phyloP scores from a whole-genome alignment of 2,329 filamentous ascomycete species.

The Aureobasidium namibiae region DNA sequence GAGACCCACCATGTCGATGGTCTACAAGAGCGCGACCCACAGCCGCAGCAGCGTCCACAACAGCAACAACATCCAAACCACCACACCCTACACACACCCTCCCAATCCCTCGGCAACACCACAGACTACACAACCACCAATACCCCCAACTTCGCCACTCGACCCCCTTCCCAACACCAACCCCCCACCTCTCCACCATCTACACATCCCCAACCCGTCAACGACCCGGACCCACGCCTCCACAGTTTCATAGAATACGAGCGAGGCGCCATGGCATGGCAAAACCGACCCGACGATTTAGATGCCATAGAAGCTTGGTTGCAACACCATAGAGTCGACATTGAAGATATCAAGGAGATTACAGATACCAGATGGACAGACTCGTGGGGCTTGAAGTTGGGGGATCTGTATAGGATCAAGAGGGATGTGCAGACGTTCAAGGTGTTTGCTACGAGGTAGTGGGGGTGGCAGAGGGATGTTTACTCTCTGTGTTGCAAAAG shows the following conservation, averaged over 20 bases:
- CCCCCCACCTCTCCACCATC: background rate
- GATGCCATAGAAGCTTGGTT: conserved; percentile 11
- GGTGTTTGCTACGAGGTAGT: background rate
- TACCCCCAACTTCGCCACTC: background rate
- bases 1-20: background rate
- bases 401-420: conserved; percentile 5
- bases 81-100: background rate
- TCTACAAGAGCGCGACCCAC: background rate
- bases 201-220: background rate
- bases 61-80: background rate
- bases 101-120: background rate
- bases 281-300: conserved; percentile 1
- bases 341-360: conserved; percentile 4
- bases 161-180: background rate
- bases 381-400: conserved; percentile 5
- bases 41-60: background rate
- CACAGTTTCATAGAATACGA: conserved; percentile 1
- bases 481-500: no score
- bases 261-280: background rate
- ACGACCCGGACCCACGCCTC: conserved; percentile 5
- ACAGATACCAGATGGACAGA: background rate
- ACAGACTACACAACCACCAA: background rate
- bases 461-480: background rate
- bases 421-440: conserved; percentile 1
- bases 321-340: conserved; percentile 1